Conservation (phyloP, 176 grass and related monocot species). For the Cenchrus fungigraminus region DNA sequence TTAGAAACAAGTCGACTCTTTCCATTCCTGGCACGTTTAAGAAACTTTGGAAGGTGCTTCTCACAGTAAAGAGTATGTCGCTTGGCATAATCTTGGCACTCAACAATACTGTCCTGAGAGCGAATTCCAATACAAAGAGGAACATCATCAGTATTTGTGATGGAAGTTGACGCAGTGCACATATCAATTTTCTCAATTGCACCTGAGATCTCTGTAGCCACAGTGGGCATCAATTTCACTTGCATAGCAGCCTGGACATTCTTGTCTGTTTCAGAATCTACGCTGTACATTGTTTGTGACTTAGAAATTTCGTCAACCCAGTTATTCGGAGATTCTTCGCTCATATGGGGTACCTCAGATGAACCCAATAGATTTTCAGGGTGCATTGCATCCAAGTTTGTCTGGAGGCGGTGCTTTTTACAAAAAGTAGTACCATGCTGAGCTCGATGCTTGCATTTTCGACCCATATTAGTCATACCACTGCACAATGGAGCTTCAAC, state of each 20-base stretch:
- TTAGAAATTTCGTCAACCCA: constrained; percentile 39
- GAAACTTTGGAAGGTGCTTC: constrained; percentile 91
- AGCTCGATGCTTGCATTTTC: constrained; percentile 96
- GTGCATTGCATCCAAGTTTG: constrained; percentile 52
- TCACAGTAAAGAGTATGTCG: constrained; percentile 90
- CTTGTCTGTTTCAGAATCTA: constrained; percentile 21
- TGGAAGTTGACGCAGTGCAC: constrained; percentile 42
- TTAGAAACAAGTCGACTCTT: constrained; percentile 95
- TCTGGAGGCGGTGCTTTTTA: constrained; percentile 80
- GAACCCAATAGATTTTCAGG: constrained; percentile 49
- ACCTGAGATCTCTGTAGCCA: constrained; percentile 42
- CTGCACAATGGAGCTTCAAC: constrained; percentile 67
- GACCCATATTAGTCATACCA: constrained; percentile 87
- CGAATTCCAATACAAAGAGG: constrained; percentile 67
- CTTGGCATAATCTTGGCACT: constrained; percentile 87
- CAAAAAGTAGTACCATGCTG: constrained; percentile 82
- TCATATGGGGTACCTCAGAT: constrained; percentile 41
- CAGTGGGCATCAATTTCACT: constrained; percentile 40
- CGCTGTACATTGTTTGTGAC: constrained; percentile 34
- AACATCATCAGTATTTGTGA: constrained; percentile 44
- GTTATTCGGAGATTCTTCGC: constrained; percentile 44
- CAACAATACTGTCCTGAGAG: constrained; percentile 48
- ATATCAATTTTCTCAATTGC: constrained; percentile 53
- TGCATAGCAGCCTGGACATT: constrained; percentile 43
- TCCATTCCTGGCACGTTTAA: constrained; percentile 96